Evolutionary conservation across 495 filamentous ascomycete genomes (phyloP).

Genomic region (Thermochaetoides thermophila): DNA sequence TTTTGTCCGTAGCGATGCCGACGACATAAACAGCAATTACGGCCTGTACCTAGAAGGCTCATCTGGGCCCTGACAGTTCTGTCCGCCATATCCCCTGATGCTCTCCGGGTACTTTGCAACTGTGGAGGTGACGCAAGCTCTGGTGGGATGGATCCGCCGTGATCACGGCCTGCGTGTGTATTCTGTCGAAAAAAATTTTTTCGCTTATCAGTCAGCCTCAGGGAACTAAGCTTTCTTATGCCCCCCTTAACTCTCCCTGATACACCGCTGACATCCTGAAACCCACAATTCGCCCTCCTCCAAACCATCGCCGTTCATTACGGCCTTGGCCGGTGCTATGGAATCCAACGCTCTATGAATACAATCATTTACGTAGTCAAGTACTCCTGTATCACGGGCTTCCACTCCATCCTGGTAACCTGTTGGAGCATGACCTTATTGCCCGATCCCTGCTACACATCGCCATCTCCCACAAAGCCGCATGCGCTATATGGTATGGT

Average conservation of each 20-base stretch:
- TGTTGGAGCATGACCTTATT: conserved; percentile 9
- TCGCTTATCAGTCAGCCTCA: too few species aligned
- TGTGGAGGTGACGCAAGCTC: conserved; percentile 7
- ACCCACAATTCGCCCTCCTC: conserved; percentile 1
- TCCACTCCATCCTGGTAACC: conserved; percentile 5
- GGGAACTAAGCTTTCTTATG: not conserved
- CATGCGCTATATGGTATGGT: conserved; percentile 5
- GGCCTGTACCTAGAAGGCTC: too few species aligned
- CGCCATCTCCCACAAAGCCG: conserved; percentile 1
- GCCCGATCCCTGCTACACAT: conserved; percentile 5
- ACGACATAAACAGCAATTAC: too few species aligned
- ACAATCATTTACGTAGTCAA: not conserved
- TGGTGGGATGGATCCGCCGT: conserved; percentile 21
- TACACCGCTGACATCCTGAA: conserved; percentile 1
- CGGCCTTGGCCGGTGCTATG: conserved; percentile 10
- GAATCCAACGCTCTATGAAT: not conserved
- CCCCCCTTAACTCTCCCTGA: not conserved
- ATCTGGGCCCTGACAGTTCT: conserved; percentile 4
- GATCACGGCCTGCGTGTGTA: conserved; percentile 13
- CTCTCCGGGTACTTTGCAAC: conserved; percentile 19
- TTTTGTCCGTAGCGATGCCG: too few species aligned
- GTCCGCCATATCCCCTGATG: conserved; percentile 10
- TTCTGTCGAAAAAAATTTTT: too few species aligned
- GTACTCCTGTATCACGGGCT: conserved; percentile 3
- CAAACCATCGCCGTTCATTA: conserved; percentile 1